Conservation (phyloP, 306 rosid genomes). For the Lagenaria siceraria region DNA sequence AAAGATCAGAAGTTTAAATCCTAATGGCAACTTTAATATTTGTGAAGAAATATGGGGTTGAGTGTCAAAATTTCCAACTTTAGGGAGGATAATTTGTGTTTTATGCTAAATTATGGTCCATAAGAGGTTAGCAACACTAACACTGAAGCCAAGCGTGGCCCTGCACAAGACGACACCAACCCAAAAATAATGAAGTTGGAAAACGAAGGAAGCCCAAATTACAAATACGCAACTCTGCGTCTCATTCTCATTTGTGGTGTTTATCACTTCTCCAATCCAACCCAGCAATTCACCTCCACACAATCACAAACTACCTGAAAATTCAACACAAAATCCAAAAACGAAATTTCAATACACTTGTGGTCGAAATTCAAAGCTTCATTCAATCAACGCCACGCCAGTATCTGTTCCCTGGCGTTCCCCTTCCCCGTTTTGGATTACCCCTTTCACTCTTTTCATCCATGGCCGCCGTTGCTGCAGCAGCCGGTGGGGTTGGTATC, state of each 20-base stretch:
- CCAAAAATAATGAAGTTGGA: neutral
- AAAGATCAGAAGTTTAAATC: no score
- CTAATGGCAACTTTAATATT: no score
- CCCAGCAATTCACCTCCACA: constrained; percentile 40
- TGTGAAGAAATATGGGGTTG: no score
- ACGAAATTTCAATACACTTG: neutral
- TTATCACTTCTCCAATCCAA: constrained; percentile 21
- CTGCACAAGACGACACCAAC: neutral
- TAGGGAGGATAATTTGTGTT: no score
- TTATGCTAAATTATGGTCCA: no score
- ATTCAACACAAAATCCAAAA: constrained; percentile 2
- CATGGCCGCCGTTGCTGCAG: constrained; percentile 54
- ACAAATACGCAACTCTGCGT: constrained; percentile 5
- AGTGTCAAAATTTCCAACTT: no score
- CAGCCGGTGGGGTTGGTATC: constrained; percentile 45
- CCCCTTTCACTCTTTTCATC: neutral
- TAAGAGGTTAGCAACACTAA: neutral
- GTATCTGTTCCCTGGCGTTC: constrained; percentile 4
- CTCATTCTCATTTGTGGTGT: constrained; percentile 24
- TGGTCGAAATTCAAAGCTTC: constrained; percentile 30
- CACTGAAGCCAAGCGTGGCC: neutral
- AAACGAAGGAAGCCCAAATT: neutral
- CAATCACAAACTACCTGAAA: constrained; percentile 37
- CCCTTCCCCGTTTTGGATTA: neutral
- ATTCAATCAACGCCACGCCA: neutral